Percentiles rank a stretch among this genome's conserved stretches.
Evolutionary conservation across 495 filamentous ascomycete species (phyloP).

Genomic region (Aspergillus incahuasiensis): DNA sequence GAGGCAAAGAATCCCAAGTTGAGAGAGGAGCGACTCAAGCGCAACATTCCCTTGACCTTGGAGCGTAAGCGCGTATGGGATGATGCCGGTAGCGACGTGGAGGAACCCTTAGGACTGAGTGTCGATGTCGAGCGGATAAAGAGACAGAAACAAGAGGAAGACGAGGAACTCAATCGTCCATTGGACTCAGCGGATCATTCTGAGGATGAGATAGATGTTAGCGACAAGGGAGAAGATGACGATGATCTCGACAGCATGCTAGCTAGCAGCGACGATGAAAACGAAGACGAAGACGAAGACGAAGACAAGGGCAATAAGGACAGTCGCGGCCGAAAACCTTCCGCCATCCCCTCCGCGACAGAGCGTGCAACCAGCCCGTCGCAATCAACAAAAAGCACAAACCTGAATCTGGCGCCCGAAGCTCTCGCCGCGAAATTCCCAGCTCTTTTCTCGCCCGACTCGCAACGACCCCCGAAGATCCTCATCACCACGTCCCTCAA

Average conservation of each 20-base stretch:
- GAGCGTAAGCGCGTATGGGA: slow-evolving; percentile 93
- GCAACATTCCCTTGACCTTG: slow-evolving; percentile 78
- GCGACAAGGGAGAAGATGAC: slow-evolving; percentile 42
- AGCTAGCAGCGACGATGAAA: slow-evolving; percentile 38
- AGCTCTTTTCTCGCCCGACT: slow-evolving; percentile 65
- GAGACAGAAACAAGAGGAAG: slow-evolving; percentile 62
- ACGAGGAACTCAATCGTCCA: slow-evolving; percentile 45
- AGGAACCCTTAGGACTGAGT: slow-evolving; percentile 60
- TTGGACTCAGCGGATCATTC: slow-evolving; percentile 37
- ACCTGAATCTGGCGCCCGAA: slow-evolving; percentile 66
- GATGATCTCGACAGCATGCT: slow-evolving; percentile 51
- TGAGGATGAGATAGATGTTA: slow-evolving; percentile 33
- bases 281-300: slow-evolving; percentile 41
- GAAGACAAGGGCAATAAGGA: slow-evolving; percentile 39
- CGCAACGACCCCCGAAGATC: slow-evolving; percentile 62
- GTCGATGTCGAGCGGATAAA: slow-evolving; percentile 77
- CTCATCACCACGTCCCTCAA: slow-evolving; percentile 86
- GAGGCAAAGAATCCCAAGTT: slow-evolving; percentile 81
- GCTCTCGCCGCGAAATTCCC: slow-evolving; percentile 72
- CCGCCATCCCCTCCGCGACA: slow-evolving; percentile 44
- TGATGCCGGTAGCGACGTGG: slow-evolving; percentile 66
- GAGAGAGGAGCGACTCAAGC: slow-evolving; percentile 61
- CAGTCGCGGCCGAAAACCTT: slow-evolving; percentile 27
- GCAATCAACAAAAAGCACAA: slow-evolving; percentile 64
- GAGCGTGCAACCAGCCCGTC: slow-evolving; percentile 52